Base-by-base conservation (phyloP, 331 rosid genomes). In the Saraca asoca region DNA sequence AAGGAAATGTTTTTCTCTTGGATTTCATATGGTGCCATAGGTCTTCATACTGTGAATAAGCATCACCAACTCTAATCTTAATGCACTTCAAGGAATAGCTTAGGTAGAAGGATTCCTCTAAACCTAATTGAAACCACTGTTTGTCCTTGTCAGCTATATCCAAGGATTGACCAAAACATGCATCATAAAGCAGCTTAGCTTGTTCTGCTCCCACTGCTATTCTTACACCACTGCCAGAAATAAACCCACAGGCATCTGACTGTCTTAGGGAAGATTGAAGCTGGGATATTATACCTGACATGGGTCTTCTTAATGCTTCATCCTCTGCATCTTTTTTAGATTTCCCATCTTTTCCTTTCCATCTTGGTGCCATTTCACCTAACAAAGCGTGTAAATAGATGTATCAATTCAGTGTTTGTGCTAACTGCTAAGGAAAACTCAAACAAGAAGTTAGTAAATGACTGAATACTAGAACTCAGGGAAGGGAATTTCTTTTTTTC, bases 341-440 rank as follows among this genome's bases (percentile, higher is more conserved):
- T 72, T 84, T 81, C 51, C 85, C 66, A 54, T 79, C 86, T 77
- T 85, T 85, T 68, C 90, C 96, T 76, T 93, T 93, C 98, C 98
- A 87, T 74, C 95, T 84, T 9, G 91, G 88, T 29, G 81, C 85
- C 91, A 90, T 83, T 50, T 17, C 34, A 34, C 63, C 66, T 69
- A 39, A 14, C 41, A 66, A 62, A 6, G 62, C 15, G 60, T 37
- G 57, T 70, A 62, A 65, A 60, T 11, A 15, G 31, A 41, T 7
- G 14, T 12, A 17, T 80, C 43, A 75, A 61, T 17, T 53, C 15
- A 5, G 8, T 46, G 56, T 62, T 12, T 11, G 49, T 7, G 24
- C 17, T 51, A 16, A 38, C 20, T 16, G 39, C 20, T 16, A 57
- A 29, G 64, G 33, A 54, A 59, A 74, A 52, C 69, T 59, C 39